phyloP scores from a whole-genome alignment of 116 monocot genomes.

The Posidonia oceanica region DNA sequence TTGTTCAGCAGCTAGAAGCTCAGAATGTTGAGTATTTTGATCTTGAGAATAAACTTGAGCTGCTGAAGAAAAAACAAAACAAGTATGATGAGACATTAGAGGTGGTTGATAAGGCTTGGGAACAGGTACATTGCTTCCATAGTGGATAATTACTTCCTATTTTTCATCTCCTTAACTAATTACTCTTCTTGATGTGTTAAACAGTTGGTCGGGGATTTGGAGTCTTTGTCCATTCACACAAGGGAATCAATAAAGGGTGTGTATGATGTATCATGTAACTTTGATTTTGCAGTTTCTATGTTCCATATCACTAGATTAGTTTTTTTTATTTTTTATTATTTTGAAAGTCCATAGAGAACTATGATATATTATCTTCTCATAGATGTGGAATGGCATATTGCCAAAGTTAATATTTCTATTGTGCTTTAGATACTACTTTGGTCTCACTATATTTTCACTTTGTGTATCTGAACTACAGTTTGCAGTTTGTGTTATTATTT shows the following conservation, averaged over 20 bases:
- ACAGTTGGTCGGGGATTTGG: slow-evolving; percentile 63
- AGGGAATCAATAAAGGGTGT: slow-evolving; percentile 18
- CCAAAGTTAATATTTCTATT: neutral
- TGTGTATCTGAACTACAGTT: too few relatives aligned
- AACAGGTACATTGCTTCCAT: slow-evolving; percentile 21
- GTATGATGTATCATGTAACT: slow-evolving; percentile 1
- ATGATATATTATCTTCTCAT: too few relatives aligned
- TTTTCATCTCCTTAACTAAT: neutral
- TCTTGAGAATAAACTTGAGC: slow-evolving; percentile 59
- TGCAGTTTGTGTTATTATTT: neutral
- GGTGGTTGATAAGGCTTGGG: slow-evolving; percentile 52
- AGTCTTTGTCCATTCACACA: slow-evolving; percentile 21
- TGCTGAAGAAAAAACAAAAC: slow-evolving; percentile 50
- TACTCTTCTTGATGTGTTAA: slow-evolving; percentile 5
- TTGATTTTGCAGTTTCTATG: neutral
- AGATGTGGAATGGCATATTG: too few relatives aligned
- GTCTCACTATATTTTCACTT: neutral
- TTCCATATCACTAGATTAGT: neutral
- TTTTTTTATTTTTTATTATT: neutral
- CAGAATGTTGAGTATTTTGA: slow-evolving; percentile 59
- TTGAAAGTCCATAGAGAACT: too few relatives aligned
- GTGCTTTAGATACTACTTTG: neutral
- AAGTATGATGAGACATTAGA: slow-evolving; percentile 36
- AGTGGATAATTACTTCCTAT: neutral
- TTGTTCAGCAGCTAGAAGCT: slow-evolving; percentile 74